Percentiles rank a stretch among this genome's conserved stretches.
phyloP scores from a whole-genome alignment of 176 grass and related monocot species.

The Themeda triandra region DNA sequence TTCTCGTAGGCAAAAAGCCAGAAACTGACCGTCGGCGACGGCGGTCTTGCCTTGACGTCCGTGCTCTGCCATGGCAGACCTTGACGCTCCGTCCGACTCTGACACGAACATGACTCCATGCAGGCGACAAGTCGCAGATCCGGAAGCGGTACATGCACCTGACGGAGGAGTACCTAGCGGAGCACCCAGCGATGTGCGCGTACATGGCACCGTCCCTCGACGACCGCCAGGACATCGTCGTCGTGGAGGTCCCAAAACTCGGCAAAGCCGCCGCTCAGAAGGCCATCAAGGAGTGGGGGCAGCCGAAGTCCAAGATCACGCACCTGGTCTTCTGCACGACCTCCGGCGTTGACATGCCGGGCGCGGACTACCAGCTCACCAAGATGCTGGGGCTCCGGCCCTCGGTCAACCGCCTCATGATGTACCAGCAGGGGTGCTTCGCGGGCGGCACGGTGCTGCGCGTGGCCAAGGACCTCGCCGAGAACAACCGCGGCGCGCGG shows the following conservation, averaged over 20 bases:
- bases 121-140: conserved; percentile 96
- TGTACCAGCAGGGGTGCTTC: conserved; percentile 98
- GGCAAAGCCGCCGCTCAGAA: conserved; percentile 75
- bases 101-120: not conserved
- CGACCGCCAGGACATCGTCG: conserved; percentile 88
- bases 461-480: conserved; percentile 87
- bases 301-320: conserved; percentile 68
- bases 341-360: conserved; percentile 85
- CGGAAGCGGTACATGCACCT: conserved; percentile 90
- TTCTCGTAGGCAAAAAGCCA: no score
- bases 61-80: not conserved
- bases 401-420: conserved; percentile 76
- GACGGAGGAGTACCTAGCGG: conserved; percentile 63
- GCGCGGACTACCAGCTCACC: conserved; percentile 86
- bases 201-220: conserved; percentile 89
- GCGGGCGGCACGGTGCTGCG: conserved; percentile 91
- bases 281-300: conserved; percentile 94
- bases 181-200: conserved; percentile 74
- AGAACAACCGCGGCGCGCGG: conserved; percentile 86
- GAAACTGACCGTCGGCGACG: no score
- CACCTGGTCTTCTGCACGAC: conserved; percentile 95
- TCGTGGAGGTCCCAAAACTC: conserved; percentile 80
- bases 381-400: conserved; percentile 83
- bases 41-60: not conserved
- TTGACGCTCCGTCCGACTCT: no score